phyloP scores from a whole-genome alignment of 768 basidiomycete genomes.

The Russula vinacea region DNA sequence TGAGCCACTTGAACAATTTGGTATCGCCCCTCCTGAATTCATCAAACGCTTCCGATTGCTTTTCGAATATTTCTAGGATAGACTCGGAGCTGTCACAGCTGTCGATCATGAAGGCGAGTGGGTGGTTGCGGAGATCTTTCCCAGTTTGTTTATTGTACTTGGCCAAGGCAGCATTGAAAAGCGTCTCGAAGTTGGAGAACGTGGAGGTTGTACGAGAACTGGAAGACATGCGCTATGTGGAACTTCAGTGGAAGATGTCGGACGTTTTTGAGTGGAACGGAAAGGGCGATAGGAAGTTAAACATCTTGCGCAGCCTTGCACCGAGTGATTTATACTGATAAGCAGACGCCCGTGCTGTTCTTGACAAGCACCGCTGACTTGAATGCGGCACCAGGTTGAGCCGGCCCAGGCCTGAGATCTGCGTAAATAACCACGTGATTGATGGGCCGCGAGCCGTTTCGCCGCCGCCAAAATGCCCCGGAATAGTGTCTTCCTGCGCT shows the following conservation, averaged over 20 bases:
- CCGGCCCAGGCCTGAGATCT: too few species aligned
- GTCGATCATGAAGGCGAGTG: not conserved
- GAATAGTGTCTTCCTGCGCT: too few species aligned
- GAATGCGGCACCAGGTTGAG: too few species aligned
- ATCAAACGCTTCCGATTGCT: not conserved
- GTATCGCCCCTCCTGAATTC: not conserved
- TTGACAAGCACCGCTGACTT: too few species aligned
- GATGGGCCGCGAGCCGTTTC: too few species aligned
- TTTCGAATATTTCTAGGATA: not conserved
- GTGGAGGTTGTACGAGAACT: not conserved
- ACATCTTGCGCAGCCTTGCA: not conserved
- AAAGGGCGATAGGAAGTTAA: too few species aligned
- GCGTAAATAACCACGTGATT: too few species aligned
- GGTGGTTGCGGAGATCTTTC: not conserved
- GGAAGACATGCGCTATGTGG: not conserved
- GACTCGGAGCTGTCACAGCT: not conserved
- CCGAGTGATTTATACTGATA: not conserved
- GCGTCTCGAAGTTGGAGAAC: not conserved
- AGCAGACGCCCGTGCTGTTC: not conserved
- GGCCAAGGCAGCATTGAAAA: not conserved
- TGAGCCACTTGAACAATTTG: not conserved
- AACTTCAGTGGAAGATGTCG: too few species aligned
- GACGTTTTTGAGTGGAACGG: not conserved
- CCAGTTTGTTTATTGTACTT: not conserved
- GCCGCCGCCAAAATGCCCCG: too few species aligned